Conservation (phyloP, 2,329 filamentous ascomycete genomes). For the Trichophaea hybrida region DNA sequence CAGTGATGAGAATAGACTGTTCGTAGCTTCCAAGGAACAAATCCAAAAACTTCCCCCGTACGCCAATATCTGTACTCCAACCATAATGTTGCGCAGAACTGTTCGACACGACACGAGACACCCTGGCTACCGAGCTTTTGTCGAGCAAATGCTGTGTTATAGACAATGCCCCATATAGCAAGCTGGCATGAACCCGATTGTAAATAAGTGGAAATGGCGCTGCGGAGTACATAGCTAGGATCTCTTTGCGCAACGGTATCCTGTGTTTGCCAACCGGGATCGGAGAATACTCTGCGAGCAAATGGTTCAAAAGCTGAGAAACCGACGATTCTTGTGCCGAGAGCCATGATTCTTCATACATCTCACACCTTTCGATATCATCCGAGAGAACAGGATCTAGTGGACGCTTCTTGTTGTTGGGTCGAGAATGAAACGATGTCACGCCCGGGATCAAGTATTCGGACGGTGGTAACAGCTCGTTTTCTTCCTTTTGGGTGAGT, state of each 20-base stretch:
- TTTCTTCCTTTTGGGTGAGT: constrained; percentile 19
- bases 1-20: constrained; percentile 37
- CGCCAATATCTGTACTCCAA: constrained; percentile 43
- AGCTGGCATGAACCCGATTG: constrained; percentile 44
- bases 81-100: constrained; percentile 27
- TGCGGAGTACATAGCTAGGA: constrained; percentile 43
- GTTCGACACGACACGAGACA: neutral
- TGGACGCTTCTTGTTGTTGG: constrained; percentile 17
- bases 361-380: constrained; percentile 40
- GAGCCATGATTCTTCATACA: constrained; percentile 51
- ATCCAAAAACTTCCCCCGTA: constrained; percentile 42
- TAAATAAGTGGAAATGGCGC: constrained; percentile 39
- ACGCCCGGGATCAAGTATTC: constrained; percentile 21
- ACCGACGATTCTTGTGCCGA: constrained; percentile 47
- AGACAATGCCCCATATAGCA: constrained; percentile 44
- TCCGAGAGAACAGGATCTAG: constrained; percentile 42
- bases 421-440: constrained; percentile 3
- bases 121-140: constrained; percentile 29
- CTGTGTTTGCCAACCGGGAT: constrained; percentile 3
- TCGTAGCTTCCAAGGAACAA: constrained; percentile 47
- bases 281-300: constrained; percentile 34
- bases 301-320: constrained; percentile 44
- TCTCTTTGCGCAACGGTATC: constrained; percentile 33
- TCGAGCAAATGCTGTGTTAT: constrained; percentile 40
- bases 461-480: constrained; percentile 21